These are phyloP conservation scores for Trypanosoma scelopori DNA, from an alignment of 208 protist species.

Conservation along the genomic window DNA sequence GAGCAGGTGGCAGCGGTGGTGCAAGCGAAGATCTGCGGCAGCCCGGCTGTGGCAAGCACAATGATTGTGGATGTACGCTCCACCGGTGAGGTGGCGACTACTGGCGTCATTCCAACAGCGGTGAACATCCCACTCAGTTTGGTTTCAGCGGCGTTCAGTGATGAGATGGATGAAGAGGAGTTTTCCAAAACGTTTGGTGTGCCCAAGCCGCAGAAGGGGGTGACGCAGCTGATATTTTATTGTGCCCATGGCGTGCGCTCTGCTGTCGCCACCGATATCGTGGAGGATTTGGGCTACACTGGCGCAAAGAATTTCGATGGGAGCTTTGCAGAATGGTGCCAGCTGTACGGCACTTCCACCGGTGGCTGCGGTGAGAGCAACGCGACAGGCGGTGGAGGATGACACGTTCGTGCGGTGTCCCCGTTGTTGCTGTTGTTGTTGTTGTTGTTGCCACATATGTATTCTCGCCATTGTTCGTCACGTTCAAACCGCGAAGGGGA, in stretches of 20 bases:
- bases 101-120: constrained; percentile 67
- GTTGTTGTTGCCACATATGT: not conserved
- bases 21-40: constrained; percentile 37
- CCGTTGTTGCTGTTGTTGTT: constrained; percentile 1
- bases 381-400: not conserved
- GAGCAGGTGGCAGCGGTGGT: constrained; percentile 69
- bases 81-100: constrained; percentile 61
- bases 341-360: not conserved
- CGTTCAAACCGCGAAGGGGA: too few relatives aligned
- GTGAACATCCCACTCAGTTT: constrained; percentile 69
- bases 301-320: constrained; percentile 54
- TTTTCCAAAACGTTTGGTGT: constrained; percentile 51
- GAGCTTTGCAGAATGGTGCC: constrained; percentile 63
- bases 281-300: constrained; percentile 57
- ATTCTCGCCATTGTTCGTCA: not conserved
- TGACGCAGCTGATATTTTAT: constrained; percentile 71
- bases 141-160: constrained; percentile 39
- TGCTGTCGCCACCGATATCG: constrained; percentile 57
- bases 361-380: not conserved
- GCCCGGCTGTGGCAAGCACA: constrained; percentile 28
- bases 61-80: constrained; percentile 76
- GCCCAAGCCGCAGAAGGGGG: constrained; percentile 35
- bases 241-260: constrained; percentile 73
- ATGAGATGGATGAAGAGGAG: constrained; percentile 44
- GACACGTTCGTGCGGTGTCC: not conserved